Base-by-base conservation (phyloP, 805 yeast genomes). In the Starmera caribaea region DNA sequence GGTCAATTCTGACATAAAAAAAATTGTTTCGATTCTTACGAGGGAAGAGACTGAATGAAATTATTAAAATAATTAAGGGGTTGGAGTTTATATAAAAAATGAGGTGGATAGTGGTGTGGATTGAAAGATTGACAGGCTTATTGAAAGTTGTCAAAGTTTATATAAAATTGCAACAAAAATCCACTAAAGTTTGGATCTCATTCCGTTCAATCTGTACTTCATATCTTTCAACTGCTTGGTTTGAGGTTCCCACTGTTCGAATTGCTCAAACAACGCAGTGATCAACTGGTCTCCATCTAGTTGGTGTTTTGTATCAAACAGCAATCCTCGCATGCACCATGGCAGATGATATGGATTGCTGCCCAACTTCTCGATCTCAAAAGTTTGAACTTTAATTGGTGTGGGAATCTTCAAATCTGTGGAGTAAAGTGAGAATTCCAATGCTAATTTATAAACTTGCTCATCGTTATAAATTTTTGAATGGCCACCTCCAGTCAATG, bases 401-500 rank as follows among this genome's bases (percentile, higher is more conserved):
- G 54, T 50, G 13, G 73, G 65, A 32, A 63, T 58, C 11, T 69
- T 61, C 15, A 79, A 55, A 47, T 78, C 79, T 15, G 79, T 74
- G 0, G 97, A 86, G 49, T 83, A 88, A 16, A 89, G 59, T 2
- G 85, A 74, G 54, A 83, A 81, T 43, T 78, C 71, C 33, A 89
- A 52, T 0, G 92, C 96, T 44, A 85, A 55, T 47, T 79, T 85
- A 55, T 90, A 90, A 1, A 92, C 97, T 41, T 79, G 74, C 4
- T 79, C 76, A 47, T 86, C 95, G 50, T 84, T 82, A 59, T 90
- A 90, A 24, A 92, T 78, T 45, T 74, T 81, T 0, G 97, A 88
- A 57, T 90, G 98, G 0, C 98, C 98, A 8, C 92, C 89, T 3
- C 97, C 96, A 0, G 96, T 90, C 39, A 92, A 65, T 1, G 96